Evolutionary conservation across 768 basidiomycete species (phyloP), one percentile per base, ranked within the genome.

Genomic region (Naematelia encephala): DNA sequence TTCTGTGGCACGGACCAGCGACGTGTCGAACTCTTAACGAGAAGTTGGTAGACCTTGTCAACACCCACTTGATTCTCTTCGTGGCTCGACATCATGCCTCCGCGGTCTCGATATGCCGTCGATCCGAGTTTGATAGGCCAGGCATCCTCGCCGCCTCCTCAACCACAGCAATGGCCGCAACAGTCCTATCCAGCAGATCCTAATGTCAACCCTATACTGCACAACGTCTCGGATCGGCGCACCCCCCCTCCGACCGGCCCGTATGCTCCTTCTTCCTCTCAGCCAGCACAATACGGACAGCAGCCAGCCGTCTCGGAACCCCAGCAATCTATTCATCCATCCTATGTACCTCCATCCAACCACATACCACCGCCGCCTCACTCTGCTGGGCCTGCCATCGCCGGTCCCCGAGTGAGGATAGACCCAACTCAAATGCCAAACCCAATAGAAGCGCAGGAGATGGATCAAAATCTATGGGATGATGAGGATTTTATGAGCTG

Each of bases 341-440:
- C 65, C 28, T 50, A 48, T 5, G 51, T 57, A 13, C 60, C 70
- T 26, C 68, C 72, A 14, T 26, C 39, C 4, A 67, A 76, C 44
- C 78, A 77, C 59, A 87, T 87, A 61, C 83, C 82, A 5, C 85
- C 86, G 69, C 86, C 86, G 5, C 86, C 87, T 26, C 87, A 87
- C 73, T 84, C 84, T 34, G 82, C 84, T 22, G 87, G 87, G 0
- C 77, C 81, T 28, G 68, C 78, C 23, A 82, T 84, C 59, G 77
- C 83, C 69, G 90, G 91, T 57, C 82, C 74, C 8, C 63, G 73
- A 54, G 64, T 72, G 1, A 50, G 86, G 57, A 90, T 99, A 67
- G 90, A 97, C 74, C 86, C 88, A 5, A 82, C 79, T 66, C 91
- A 94, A 72, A 86, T 98, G 26, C 96, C 96, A n/a, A 93, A 91